Base-by-base conservation (phyloP, 2,329 filamentous ascomycete species). In the Sclerotinia sclerotiorum region DNA sequence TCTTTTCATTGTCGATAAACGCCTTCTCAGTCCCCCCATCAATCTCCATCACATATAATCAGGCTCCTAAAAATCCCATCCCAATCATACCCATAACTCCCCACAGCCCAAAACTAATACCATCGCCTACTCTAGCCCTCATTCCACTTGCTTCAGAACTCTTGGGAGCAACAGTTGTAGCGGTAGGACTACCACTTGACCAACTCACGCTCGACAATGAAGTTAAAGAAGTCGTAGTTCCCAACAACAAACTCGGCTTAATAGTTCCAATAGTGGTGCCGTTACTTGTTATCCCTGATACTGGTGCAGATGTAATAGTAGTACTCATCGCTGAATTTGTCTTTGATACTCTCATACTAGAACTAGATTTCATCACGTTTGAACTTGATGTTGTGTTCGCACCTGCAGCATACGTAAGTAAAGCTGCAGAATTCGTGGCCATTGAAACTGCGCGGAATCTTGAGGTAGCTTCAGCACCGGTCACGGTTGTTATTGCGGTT, bases 401-500 rank as follows among this genome's bases (percentile, higher is more conserved):
- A n/a, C 55, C 64, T 2, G 51, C 69, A 19, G 46, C 51, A 65
- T 69, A 65, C 5, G 69, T 72, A 54, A 73, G 55, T 17, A 73
- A 24, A 46, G 48, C 42, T 19, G 51, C 60, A 17, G 68, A 61
- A 29, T 69, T 62, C 5, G 67, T 58, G 10, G 68, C 68, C 13
- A 73, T 15, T 5, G 56, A 44, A 24, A 73, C 65, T 27, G 48
- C 35, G 5, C 67, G 69, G 49, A 73, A 72, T 32, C 68, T 69
- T 0, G 69, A 65, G 1, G 63, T 58, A n/a, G 70, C 70, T 11
- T 49, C 42, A 13, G 52, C 51, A 11, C 67, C 69, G 1, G 69
- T 72, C 35, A 68, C 63, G 1, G 60, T 69, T 35, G 68, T 57
- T 7, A 61, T 42, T 44, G 71, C 65, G 24, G 57, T 27, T 24